Percentiles rank a stretch among this genome's conserved stretches.
These are phyloP conservation scores for Pistacia atlantica DNA, from an alignment of 345 rosid species.

Conservation along the genomic window DNA sequence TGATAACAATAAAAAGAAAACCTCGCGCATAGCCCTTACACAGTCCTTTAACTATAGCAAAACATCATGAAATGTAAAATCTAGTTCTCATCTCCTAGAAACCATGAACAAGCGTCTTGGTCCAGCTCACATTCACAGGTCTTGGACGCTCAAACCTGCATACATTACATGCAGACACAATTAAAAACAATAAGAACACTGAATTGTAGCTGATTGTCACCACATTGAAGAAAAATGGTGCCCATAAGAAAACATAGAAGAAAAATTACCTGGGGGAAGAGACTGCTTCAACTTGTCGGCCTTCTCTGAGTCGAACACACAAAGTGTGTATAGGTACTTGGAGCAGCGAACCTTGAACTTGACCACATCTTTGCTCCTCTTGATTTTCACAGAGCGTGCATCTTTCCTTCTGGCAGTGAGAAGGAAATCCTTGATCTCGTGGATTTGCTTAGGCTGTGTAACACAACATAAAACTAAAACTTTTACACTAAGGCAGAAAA, in stretches of 20 bases:
- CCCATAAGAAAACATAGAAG: background rate
- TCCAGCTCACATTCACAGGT: slow-evolving; percentile 37
- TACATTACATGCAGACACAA: background rate
- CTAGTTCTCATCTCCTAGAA: slow-evolving; percentile 3
- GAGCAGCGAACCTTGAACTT: slow-evolving; percentile 98
- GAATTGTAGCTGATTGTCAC: background rate
- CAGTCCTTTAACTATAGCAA: slow-evolving; percentile 4
- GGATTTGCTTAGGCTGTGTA: slow-evolving; percentile 87
- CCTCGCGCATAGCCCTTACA: slow-evolving; percentile 1
- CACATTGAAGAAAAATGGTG: background rate
- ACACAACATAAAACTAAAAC: slow-evolving; percentile 6
- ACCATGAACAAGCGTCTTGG: background rate
- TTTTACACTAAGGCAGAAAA: background rate
- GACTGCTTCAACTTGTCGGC: slow-evolving; percentile 97
- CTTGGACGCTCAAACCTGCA: slow-evolving; percentile 88
- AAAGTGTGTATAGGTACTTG: slow-evolving; percentile 85
- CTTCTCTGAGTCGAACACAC: slow-evolving; percentile 84
- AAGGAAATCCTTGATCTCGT: slow-evolving; percentile 96
- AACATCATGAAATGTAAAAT: background rate
- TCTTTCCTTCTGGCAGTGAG: slow-evolving; percentile 95
- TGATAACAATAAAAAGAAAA: background rate
- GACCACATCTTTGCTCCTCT: slow-evolving; percentile 75
- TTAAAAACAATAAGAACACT: background rate
- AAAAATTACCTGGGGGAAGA: slow-evolving; percentile 80
- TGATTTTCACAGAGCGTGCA: slow-evolving; percentile 87